Base-by-base conservation (phyloP, 2,329 filamentous ascomycete species). In the Apiospora sp. region DNA sequence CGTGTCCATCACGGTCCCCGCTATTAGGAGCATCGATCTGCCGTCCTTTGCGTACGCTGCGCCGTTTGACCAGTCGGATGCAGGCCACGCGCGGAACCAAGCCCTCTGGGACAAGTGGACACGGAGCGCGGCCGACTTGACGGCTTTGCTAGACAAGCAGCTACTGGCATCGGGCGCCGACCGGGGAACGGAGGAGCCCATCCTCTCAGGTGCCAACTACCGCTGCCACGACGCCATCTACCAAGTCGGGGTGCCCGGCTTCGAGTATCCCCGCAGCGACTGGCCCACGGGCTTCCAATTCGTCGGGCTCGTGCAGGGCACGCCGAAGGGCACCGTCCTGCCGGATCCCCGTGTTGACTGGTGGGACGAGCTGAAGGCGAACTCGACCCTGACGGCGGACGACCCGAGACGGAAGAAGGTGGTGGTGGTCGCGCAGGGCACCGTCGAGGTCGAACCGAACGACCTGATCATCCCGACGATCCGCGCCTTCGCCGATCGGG, bases 351-450 rank as follows among this genome's bases (percentile, higher is more conserved):
- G 48, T 30, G 81, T 75, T 75, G 73, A 75, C 1, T 84, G 82
- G 82, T 84, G 82, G 83, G 16, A 44, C 1, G 79, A 82, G 58
- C 67, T 84, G 22, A 71, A 78, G 4, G 71, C 73, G 10, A 81
- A 82, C 73, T 78, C 76, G 6, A 71, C 73, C 4, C 72, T 75
- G 12, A 61, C 58, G 3, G 19, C 43, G 10, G n/a, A 70, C 0
- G 67, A 73, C 34, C 70, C 72, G 8, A 13, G 2, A 22, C 72
- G 76, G 27, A 80, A 79, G 72, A 81, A 80, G 68, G 76, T 84
- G 2, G 75, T 84, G 1, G 79, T 84, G 12, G 83, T 84, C 24
- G 79, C 83, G 0, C 83, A 84, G 72, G 83, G 83, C 4, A 84
- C 82, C 2, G 82, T 84, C 8, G 82, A 84, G 75, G 82, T 77